Evolutionary conservation across 2,329 filamentous ascomycete genomes (phyloP).

Genomic region (Cordyceps farinosa): DNA sequence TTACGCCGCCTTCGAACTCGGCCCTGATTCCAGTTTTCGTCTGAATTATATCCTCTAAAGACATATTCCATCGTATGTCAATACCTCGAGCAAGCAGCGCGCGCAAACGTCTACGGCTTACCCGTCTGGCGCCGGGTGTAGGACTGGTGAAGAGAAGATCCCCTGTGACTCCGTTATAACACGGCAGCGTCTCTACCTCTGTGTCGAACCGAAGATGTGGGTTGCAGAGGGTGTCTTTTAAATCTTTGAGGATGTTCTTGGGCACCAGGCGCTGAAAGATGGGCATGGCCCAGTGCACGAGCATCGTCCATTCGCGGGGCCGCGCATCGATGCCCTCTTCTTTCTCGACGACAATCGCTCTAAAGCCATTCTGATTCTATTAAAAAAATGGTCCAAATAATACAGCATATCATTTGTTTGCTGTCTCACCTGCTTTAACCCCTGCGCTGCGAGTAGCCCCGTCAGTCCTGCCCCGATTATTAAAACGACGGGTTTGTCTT

Average conservation of each 20-base stretch:
- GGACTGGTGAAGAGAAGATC: conserved; percentile 33
- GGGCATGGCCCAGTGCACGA: conserved; percentile 39
- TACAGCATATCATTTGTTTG: background rate
- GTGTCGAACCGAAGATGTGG: conserved; percentile 31
- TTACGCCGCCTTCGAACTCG: conserved; percentile 27
- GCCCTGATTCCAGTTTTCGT: conserved; percentile 22
- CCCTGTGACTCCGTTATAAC: conserved; percentile 35
- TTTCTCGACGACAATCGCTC: conserved; percentile 31
- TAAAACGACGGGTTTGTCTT: background rate
- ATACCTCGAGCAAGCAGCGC: conserved; percentile 30
- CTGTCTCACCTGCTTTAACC: conserved; percentile 30
- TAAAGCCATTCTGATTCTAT: conserved; percentile 30
- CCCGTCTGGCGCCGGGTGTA: conserved; percentile 32
- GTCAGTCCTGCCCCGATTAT: conserved; percentile 36
- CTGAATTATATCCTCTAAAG: conserved; percentile 17
- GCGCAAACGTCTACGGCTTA: conserved; percentile 34
- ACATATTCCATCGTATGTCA: conserved; percentile 32
- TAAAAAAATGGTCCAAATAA: background rate
- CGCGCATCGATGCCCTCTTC: conserved; percentile 30
- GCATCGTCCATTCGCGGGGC: conserved; percentile 37
- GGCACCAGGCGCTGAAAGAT: conserved; percentile 34
- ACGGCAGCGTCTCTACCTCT: conserved; percentile 29
- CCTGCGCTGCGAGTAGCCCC: conserved; percentile 36
- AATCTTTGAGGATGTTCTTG: conserved; percentile 26
- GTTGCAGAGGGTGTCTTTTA: conserved; percentile 34